Evolutionary conservation across 192 early-diverging fungal species (phyloP).

Genomic region (Linnemannia zychae): DNA sequence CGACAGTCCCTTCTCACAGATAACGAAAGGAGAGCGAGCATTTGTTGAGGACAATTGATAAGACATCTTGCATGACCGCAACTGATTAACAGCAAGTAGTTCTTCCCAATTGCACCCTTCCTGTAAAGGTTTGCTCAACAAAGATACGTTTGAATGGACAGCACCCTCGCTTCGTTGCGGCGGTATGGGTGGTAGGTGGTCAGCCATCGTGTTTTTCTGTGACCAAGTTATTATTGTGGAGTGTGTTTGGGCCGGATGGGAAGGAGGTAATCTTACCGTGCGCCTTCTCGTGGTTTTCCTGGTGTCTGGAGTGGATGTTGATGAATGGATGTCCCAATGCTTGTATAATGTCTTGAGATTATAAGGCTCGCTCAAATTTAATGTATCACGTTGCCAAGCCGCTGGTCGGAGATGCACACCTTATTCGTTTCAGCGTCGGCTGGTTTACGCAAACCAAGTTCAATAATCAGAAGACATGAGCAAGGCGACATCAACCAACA

Average conservation of each 20-base stretch:
- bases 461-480: no score
- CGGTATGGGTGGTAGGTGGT: slow-evolving; percentile 1
- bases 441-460: no score
- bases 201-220: background rate
- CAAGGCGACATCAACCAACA: background rate
- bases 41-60: background rate
- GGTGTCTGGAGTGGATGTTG: no score
- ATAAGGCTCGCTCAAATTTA: no score
- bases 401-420: no score
- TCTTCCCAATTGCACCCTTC: background rate
- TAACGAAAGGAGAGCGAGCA: background rate
- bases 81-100: background rate
- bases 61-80: background rate
- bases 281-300: no score
- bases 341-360: no score
- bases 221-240: background rate
- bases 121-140: background rate
- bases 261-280: background rate
- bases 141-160: background rate
- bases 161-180: slow-evolving; percentile 6
- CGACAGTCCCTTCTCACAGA: background rate
- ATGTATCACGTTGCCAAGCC: no score
- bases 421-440: no score
- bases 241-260: background rate
- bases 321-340: no score